These are phyloP conservation scores for Talaromyces rugulosus DNA, from an alignment of 2,329 filamentous ascomycete species.

Conservation along the genomic window DNA sequence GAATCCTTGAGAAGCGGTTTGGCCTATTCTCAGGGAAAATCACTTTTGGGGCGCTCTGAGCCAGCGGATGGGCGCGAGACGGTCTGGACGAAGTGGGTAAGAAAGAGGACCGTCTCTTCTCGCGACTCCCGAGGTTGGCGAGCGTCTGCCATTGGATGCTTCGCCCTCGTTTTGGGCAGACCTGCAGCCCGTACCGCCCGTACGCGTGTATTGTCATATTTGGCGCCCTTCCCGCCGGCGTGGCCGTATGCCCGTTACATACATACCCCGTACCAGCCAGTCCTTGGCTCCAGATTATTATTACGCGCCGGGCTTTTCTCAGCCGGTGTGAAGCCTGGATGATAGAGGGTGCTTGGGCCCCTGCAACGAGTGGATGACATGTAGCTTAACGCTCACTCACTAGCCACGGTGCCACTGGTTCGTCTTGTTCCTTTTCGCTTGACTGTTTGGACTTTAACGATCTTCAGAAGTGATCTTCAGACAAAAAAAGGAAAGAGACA, in stretches of 20 bases:
- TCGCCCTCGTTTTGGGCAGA: conserved; percentile 29
- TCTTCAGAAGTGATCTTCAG: neutral
- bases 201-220: conserved; percentile 13
- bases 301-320: too few species aligned
- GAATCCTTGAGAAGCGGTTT: neutral
- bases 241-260: neutral
- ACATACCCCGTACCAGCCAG: neutral
- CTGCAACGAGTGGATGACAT: neutral
- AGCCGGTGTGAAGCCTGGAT: too few species aligned
- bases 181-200: conserved; percentile 21
- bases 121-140: conserved; percentile 26
- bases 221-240: neutral
- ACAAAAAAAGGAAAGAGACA: neutral
- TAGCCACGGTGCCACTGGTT: neutral
- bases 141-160: conserved; percentile 31
- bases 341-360: neutral
- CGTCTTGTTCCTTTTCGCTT: neutral
- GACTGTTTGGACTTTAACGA: neutral
- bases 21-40: too few species aligned
- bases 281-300: too few species aligned
- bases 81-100: neutral
- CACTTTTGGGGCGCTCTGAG: neutral
- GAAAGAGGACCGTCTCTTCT: conserved; percentile 12
- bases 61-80: neutral
- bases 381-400: neutral